Evolutionary conservation across 495 filamentous ascomycete genomes (phyloP).

Genomic region (Delitschia confertaspora): DNA sequence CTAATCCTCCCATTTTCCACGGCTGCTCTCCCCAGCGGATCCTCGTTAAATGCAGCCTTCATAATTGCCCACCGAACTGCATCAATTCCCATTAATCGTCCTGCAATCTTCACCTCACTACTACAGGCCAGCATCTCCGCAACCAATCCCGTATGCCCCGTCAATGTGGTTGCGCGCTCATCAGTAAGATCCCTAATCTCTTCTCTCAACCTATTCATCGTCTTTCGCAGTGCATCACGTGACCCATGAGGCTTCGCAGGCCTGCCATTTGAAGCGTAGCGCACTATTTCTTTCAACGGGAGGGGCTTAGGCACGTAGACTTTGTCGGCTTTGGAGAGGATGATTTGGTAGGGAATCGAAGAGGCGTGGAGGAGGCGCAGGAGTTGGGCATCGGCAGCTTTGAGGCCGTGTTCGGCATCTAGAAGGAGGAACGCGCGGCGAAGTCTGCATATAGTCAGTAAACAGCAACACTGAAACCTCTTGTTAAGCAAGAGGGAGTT

Average conservation of each 20-base stretch:
- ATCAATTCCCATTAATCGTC: constrained; percentile 28
- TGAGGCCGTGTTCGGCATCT: constrained; percentile 73
- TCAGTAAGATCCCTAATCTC: too few species aligned
- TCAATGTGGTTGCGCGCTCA: neutral
- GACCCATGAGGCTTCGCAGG: constrained; percentile 14
- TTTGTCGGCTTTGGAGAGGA: constrained; percentile 75
- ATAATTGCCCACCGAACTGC: constrained; percentile 33
- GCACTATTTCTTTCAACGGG: constrained; percentile 8
- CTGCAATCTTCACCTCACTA: constrained; percentile 22
- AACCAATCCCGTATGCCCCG: constrained; percentile 6
- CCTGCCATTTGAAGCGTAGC: neutral
- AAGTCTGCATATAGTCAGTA: constrained; percentile 36
- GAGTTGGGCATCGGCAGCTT: constrained; percentile 57
- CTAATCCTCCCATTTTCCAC: too few species aligned
- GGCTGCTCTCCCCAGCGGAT: too few species aligned
- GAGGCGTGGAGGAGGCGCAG: constrained; percentile 54
- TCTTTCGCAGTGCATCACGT: constrained; percentile 11
- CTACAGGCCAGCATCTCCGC: constrained; percentile 29
- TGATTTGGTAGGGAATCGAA: constrained; percentile 62
- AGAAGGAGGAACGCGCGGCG: constrained; percentile 76
- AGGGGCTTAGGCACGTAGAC: constrained; percentile 28
- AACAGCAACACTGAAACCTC: neutral
- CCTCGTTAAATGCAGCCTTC: too few species aligned
- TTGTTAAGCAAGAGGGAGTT: neutral
- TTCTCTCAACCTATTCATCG: too few species aligned